Percentiles rank a stretch among this genome's conserved stretches.
Evolutionary conservation across 179 eudicot genomes (phyloP).

Genomic region (Beta lomatogona): DNA sequence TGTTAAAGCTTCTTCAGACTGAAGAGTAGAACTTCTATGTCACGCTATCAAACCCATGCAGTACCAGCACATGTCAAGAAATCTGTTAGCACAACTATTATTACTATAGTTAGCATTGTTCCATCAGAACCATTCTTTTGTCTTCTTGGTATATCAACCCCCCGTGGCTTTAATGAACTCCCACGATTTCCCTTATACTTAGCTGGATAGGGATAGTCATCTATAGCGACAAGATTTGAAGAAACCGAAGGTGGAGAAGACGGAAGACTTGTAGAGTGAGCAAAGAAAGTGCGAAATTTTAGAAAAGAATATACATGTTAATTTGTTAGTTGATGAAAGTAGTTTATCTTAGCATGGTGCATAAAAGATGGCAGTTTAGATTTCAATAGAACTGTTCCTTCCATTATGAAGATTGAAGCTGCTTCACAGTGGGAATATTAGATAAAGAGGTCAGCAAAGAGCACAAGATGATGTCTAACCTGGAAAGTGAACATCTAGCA

Average conservation of each 20-base stretch:
- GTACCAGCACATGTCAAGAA: slow-evolving; percentile 55
- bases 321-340: neutral
- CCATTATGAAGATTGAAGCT: neutral
- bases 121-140: slow-evolving; percentile 41
- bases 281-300: neutral
- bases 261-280: slow-evolving; percentile 69
- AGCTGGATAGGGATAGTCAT: slow-evolving; percentile 50
- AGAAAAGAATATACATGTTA: neutral
- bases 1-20: too few species aligned
- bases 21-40: too few species aligned
- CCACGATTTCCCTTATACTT: slow-evolving; percentile 43
- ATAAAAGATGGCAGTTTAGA: neutral
- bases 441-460: too few species aligned
- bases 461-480: slow-evolving; percentile 38
- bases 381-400: neutral
- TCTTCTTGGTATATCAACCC: slow-evolving; percentile 62
- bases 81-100: slow-evolving; percentile 66
- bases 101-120: slow-evolving; percentile 48
- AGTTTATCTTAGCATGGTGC: neutral
- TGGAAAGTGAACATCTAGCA: slow-evolving; percentile 82
- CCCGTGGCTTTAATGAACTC: slow-evolving; percentile 62
- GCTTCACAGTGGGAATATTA: neutral
- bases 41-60: too few species aligned
- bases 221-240: slow-evolving; percentile 44
- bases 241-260: slow-evolving; percentile 81